Conservation (phyloP, 139 green algal genomes). For the Penium margaritaceum region DNA sequence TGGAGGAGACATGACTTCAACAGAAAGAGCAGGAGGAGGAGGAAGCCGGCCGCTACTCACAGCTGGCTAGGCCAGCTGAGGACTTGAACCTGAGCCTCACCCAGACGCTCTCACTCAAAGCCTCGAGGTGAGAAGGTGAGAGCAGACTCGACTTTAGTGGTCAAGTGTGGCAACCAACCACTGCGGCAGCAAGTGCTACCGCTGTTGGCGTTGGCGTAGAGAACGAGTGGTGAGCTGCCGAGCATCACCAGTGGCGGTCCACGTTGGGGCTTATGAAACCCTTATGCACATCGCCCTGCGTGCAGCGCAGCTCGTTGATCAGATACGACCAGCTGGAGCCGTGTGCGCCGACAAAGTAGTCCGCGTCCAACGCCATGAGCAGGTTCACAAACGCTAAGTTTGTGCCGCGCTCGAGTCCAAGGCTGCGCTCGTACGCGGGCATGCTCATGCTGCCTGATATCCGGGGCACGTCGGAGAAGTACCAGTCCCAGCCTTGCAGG, state of each 20-base stretch:
- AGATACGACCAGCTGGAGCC: slow-evolving; percentile 26
- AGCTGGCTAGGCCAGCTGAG: too few species aligned
- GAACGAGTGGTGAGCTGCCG: too few species aligned
- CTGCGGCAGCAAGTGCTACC: too few species aligned
- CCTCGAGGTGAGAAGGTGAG: too few species aligned
- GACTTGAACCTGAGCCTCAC: too few species aligned
- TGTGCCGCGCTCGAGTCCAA: slow-evolving; percentile 1
- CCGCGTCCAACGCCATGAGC: slow-evolving; percentile 16
- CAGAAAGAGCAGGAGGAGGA: too few species aligned
- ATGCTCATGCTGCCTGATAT: slow-evolving; percentile 12
- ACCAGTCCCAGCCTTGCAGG: slow-evolving; percentile 2
- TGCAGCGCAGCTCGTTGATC: slow-evolving; percentile 22
- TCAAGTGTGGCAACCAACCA: too few species aligned
- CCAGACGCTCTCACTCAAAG: too few species aligned
- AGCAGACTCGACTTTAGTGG: too few species aligned
- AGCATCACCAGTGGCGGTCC: slow-evolving; percentile 21
- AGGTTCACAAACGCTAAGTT: slow-evolving; percentile 29
- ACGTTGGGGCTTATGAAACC: slow-evolving; percentile 14
- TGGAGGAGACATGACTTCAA: too few species aligned
- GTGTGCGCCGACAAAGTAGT: slow-evolving; percentile 29
- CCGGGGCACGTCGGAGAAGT: neutral
- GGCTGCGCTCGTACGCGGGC: neutral
- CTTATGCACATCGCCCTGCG: neutral
- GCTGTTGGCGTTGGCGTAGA: too few species aligned
- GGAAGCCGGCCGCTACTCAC: too few species aligned